These are phyloP conservation scores for Babesia gibsoni DNA, from an alignment of 169 alveolate species.

Conservation along the genomic window DNA sequence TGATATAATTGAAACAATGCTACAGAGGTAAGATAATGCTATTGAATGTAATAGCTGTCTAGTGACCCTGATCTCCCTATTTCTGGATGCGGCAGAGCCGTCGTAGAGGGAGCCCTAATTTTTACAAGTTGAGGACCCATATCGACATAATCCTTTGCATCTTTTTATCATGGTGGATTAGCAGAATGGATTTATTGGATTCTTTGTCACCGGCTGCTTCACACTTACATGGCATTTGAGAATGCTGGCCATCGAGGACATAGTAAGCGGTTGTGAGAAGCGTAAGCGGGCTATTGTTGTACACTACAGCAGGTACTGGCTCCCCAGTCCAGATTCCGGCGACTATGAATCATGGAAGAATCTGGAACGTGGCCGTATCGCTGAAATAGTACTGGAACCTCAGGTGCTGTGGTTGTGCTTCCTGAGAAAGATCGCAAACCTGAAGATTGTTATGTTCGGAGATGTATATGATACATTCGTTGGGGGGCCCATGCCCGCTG, in stretches of 20 bases:
- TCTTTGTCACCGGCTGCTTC: neutral
- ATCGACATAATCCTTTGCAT: too few relatives aligned
- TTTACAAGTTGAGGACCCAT: conserved; percentile 12
- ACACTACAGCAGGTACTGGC: conserved; percentile 52
- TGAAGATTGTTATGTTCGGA: conserved; percentile 11
- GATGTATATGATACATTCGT: conserved; percentile 22
- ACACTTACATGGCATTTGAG: too few relatives aligned
- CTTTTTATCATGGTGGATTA: neutral
- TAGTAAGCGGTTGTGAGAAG: too few relatives aligned
- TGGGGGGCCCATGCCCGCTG: conserved; percentile 55
- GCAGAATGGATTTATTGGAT: neutral
- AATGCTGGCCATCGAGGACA: too few relatives aligned
- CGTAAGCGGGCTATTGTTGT: conserved; percentile 3
- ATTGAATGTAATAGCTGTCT: neutral
- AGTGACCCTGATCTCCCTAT: conserved; percentile 58
- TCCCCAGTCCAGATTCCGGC: conserved; percentile 17
- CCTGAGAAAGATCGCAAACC: conserved; percentile 12
- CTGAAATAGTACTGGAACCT: conserved; percentile 48
- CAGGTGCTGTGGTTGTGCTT: conserved; percentile 41
- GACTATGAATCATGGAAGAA: neutral
- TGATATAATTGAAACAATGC: conserved; percentile 3
- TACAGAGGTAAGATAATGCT: conserved; percentile 17
- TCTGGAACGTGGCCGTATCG: neutral
- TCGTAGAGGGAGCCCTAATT: conserved; percentile 46
- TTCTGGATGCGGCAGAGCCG: conserved; percentile 60